Base-by-base conservation (phyloP, 208 protist species). In the Leishmania aethiopica region DNA sequence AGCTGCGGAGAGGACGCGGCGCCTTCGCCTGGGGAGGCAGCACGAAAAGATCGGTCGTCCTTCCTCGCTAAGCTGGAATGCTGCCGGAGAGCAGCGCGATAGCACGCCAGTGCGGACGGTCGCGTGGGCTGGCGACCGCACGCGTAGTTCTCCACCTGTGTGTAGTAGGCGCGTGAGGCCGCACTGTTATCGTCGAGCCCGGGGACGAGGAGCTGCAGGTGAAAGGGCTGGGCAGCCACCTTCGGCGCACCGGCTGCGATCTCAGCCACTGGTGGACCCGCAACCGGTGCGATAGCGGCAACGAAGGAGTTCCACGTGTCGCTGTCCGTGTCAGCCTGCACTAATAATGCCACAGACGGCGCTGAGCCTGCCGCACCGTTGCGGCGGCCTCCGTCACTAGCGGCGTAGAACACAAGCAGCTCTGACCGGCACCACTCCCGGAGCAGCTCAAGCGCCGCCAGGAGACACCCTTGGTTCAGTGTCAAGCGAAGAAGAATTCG, bases 401-500 rank as follows among this genome's bases (percentile, higher is more conserved):
- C 55, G 1, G 45, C 53, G 77, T 92, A 94, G 40, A 91, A 90
- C 49, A 64, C 55, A 17, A 32, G 37, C 35, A 95, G 77, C 75
- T 91, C 86, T 22, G 60, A 62, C 15, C 75, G 76, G 57, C 89
- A 91, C 86, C 86, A 93, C 47, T 70, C 71, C n/a, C 84, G 84
- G 51, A 96, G 83, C 66, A 96, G 84, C 79, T 96, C 90, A 5
- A 96, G 78, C 22, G 89, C 70, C 1, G 89, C 87, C 55, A 89
- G 72, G 25, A 96, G 86, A 71, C 90, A 92, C 57, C 88, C 88
- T 71, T 94, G 89, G 70, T 90, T 91, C 25, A 96, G 84, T 17
- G 89, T 86, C 42, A 94, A 75, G 28, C 92, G 89, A 1, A 96
- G 71, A n/a, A 94, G 66, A 28, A 90, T 86, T 6, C 92, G 84